Evolutionary conservation across 2,329 filamentous ascomycete genomes (phyloP), one percentile per base, ranked within the genome.

Genomic region (Pezicula rhizophila): DNA sequence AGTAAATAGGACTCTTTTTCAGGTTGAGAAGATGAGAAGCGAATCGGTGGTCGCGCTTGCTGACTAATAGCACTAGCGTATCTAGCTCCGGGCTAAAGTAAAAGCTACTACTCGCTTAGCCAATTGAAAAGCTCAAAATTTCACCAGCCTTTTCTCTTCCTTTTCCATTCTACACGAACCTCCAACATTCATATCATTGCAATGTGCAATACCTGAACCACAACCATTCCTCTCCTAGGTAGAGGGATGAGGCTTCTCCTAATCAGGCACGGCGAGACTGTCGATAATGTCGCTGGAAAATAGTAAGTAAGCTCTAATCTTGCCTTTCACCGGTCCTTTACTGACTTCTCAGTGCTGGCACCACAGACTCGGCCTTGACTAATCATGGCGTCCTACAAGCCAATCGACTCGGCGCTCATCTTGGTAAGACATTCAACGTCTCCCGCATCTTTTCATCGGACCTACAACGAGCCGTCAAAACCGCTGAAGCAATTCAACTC

Each of bases 191-290:
- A 51, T 10, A 57, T 41, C 41, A 59, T 56, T 10, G 56, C 42
- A 43, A 59, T 57, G 54, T 50, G 50, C 51, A 17, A 41, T 28
- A 52, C 49, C 38, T 62, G 53, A 58, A 56, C 46, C 52, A 50
- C 43, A 31, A 42, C 28, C 43, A 46, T 34, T 50, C 41, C 47
- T 55, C 53, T 55, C 58, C 56, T 52, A 50, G 37, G 53, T 45
- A 55, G 55, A 53, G 55, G 61, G 51, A 80, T 85, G 78, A 77
- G 75, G 62, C 66, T 96, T 48, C 82, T 90, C 60, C 76, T 96
- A 59, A 81, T 95, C 60, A 84, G 90, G 49, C 90, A 96, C 74
- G 90, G 85, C 62, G 90, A 96, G 71, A 92, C 89, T 14, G 87
- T 95, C 56, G 87, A 96, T 69, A 96, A 96, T 66, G 85, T 93